Evolutionary conservation across 192 early-diverging fungal species (phyloP).

Genomic region (Mortierella antarctica): DNA sequence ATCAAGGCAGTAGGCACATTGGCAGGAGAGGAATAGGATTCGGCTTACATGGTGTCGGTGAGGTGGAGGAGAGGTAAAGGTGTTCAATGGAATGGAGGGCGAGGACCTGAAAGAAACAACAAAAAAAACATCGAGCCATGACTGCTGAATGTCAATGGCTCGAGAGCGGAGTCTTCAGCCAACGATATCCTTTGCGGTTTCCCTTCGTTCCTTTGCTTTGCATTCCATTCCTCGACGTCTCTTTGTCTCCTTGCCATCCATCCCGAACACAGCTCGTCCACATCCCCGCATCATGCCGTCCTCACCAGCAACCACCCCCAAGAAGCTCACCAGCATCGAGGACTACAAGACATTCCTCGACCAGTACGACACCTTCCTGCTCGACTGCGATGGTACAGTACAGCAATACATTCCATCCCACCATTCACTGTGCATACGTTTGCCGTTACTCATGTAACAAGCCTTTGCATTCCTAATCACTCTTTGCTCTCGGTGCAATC

Average conservation of each 20-base stretch:
- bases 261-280: background rate
- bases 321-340: slow-evolving; percentile 59
- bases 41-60: background rate
- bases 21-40: background rate
- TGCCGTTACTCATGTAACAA: background rate
- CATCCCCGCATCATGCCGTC: slow-evolving; percentile 2
- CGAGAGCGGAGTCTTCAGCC: background rate
- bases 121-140: background rate
- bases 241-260: background rate
- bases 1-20: background rate
- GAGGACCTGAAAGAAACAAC: background rate
- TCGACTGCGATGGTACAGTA: slow-evolving; percentile 95
- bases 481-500: background rate
- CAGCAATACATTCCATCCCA: background rate
- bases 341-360: slow-evolving; percentile 74
- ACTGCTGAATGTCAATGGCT: background rate
- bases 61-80: background rate
- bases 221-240: background rate
- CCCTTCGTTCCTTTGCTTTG: background rate
- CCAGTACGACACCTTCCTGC: slow-evolving; percentile 90
- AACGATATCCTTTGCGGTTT: too few relatives aligned
- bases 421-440: background rate
- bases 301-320: slow-evolving; percentile 8
- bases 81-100: background rate
- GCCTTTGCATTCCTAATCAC: background rate